Base-by-base conservation (phyloP, 2,329 filamentous ascomycete species). In the Apiospora aurea region DNA sequence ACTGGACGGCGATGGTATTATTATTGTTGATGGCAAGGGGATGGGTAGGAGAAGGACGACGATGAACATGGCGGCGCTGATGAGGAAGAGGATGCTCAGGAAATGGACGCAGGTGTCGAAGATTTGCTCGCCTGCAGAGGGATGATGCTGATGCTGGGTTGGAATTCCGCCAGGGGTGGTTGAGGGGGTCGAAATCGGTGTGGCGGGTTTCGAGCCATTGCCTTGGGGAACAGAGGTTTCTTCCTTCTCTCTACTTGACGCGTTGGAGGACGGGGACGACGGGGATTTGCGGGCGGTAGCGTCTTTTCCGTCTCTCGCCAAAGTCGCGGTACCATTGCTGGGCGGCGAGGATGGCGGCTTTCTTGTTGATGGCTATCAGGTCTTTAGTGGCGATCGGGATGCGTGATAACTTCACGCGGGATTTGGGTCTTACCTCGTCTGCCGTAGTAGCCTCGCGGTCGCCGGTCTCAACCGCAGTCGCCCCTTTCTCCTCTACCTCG, bases 321-420 rank as follows among this genome's bases (percentile, higher is more conserved):
- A n/a, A 38, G 29, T 61, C 18, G 29, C 53, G 53, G 16, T 61
- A 13, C 29, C 29, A 21, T 21, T 61, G 29, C 11, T 38, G 53
- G 16, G 18, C 53, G 53, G 16, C 29, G 53, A 16, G 4, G 51
- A 29, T 29, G 14, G 21, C 21, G 29, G 16, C 29, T 61, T n/a
- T 21, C 11, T 38, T 38, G 29, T 38, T 16, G 29, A 61, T 61
- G 18, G 16, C 53, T 61, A 38, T 8, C 3, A 18, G 29, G 11
- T 38, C 29, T 61, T 61, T 61, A 61, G 29, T 13, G 29, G 53
- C 16, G 21, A 61, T 61, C 53, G 53, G 53, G 53, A 61, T 38
- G 29, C 53, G 53, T 3, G 29, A 61, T 6, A 29, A 29, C 53
- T 38, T 61, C 29, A 16, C 53, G 16, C 16, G 29, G 7, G 26